Conservation (phyloP, 2,329 filamentous ascomycete genomes). For the Fonsecaea multimorphosa region DNA sequence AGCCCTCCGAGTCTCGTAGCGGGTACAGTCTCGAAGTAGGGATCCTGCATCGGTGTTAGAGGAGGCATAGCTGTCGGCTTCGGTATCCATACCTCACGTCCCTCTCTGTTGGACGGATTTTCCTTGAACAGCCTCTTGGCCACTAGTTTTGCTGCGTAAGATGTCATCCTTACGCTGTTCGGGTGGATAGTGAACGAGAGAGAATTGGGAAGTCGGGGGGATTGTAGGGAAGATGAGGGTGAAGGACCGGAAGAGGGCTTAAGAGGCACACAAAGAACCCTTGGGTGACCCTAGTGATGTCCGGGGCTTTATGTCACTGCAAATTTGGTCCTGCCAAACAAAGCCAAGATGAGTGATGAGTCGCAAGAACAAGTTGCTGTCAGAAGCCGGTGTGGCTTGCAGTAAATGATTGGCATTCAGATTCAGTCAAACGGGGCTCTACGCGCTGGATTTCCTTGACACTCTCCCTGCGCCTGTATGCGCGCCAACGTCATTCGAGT, state of each 20-base stretch:
- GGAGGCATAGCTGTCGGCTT: neutral
- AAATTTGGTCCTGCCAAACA: slow-evolving; percentile 24
- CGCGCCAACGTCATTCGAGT: neutral
- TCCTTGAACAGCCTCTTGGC: slow-evolving; percentile 65
- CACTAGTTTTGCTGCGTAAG: slow-evolving; percentile 60
- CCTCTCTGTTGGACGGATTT: slow-evolving; percentile 63
- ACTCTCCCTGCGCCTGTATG: slow-evolving; percentile 3
- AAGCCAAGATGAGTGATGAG: slow-evolving; percentile 19
- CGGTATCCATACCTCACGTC: slow-evolving; percentile 56
- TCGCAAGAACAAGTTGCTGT: slow-evolving; percentile 13
- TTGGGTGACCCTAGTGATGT: neutral
- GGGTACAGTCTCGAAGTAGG: slow-evolving; percentile 83
- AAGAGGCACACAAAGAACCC: slow-evolving; percentile 14
- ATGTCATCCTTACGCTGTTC: slow-evolving; percentile 56
- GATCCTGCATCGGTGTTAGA: slow-evolving; percentile 66
- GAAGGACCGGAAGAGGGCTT: slow-evolving; percentile 1
- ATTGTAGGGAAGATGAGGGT: slow-evolving; percentile 7
- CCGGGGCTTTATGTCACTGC: slow-evolving; percentile 28
- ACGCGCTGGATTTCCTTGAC: slow-evolving; percentile 27
- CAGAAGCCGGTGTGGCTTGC: slow-evolving; percentile 21
- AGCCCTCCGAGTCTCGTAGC: slow-evolving; percentile 62
- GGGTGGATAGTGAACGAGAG: neutral
- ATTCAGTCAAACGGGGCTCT: slow-evolving; percentile 11
- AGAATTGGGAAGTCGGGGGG: neutral
- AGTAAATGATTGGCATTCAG: slow-evolving; percentile 22